These are phyloP conservation scores for Lachancea dasiensis DNA, from an alignment of 805 yeast species.

Conservation along the genomic window DNA sequence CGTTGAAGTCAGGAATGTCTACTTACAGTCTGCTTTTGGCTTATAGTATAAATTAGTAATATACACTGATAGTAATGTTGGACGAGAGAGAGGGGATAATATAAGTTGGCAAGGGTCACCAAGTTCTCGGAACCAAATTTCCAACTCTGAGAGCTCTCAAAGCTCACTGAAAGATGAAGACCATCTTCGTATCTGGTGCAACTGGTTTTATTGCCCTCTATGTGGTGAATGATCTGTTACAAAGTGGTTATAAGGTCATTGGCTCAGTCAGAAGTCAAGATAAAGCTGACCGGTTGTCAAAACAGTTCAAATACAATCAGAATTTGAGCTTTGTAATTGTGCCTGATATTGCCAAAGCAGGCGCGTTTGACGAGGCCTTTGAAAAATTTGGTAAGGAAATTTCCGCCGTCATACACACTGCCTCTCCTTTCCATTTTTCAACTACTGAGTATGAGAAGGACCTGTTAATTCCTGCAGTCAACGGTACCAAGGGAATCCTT, in stretches of 20 bases:
- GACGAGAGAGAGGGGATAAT: too few species aligned
- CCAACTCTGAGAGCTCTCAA: too few species aligned
- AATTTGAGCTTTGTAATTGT: constrained; percentile 42
- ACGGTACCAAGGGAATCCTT: constrained; percentile 50
- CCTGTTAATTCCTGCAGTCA: constrained; percentile 49
- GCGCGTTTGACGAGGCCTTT: constrained; percentile 44
- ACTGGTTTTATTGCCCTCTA: constrained; percentile 47
- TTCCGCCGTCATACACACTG: constrained; percentile 51
- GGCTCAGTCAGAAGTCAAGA: constrained; percentile 40
- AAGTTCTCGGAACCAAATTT: too few species aligned
- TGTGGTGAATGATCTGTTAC: constrained; percentile 34
- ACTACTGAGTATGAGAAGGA: constrained; percentile 44
- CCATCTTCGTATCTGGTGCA: constrained; percentile 42
- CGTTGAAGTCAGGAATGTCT: too few species aligned
- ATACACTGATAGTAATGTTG: too few species aligned
- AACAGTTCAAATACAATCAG: constrained; percentile 26
- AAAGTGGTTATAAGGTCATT: constrained; percentile 37
- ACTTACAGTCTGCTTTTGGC: too few species aligned
- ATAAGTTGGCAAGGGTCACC: too few species aligned
- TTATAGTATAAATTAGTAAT: too few species aligned
- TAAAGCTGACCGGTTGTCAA: constrained; percentile 34
- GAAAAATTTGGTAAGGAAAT: constrained; percentile 43
- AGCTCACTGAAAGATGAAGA: too few species aligned
- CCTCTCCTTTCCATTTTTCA: constrained; percentile 50
- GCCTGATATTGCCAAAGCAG: constrained; percentile 39